These are phyloP conservation scores for Physcomitrellopsis africana DNA, from an alignment of 225 moss, liverwort and hornwort species.

Conservation along the genomic window DNA sequence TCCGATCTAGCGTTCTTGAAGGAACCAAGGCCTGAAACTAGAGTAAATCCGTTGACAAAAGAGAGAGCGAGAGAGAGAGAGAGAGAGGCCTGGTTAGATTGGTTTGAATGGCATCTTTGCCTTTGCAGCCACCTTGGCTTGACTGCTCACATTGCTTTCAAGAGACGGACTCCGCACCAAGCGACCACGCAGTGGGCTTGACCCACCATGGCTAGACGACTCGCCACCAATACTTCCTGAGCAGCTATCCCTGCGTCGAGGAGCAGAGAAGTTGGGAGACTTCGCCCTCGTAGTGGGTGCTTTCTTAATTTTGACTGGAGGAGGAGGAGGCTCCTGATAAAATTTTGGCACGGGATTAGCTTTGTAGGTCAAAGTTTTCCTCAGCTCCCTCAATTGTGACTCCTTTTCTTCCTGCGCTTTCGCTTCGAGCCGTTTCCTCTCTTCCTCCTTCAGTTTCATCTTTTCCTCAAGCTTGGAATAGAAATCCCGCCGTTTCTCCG, in stretches of 20 bases:
- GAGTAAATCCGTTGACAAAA: too few species aligned
- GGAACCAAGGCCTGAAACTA: too few species aligned
- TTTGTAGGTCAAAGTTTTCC: conserved; percentile 69
- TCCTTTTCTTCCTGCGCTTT: conserved; percentile 77
- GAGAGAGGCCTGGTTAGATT: conserved; percentile 12
- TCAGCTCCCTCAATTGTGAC: conserved; percentile 68
- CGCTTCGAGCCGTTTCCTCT: conserved; percentile 65
- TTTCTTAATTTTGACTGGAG: conserved; percentile 63
- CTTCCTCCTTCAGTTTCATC: conserved; percentile 72
- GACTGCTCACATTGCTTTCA: conserved; percentile 23
- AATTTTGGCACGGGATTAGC: conserved; percentile 83
- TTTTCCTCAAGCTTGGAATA: conserved; percentile 80
- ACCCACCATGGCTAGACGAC: conserved; percentile 20
- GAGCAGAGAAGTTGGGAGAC: conserved; percentile 76
- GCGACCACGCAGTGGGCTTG: conserved; percentile 26
- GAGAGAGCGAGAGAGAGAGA: too few species aligned
- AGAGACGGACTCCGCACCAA: conserved; percentile 33
- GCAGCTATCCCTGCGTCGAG: conserved; percentile 60
- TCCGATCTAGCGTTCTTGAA: background rate
- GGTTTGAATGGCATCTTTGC: conserved; percentile 41
- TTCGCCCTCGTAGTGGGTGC: conserved; percentile 73
- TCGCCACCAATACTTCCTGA: conserved; percentile 30
- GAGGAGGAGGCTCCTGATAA: conserved; percentile 73
- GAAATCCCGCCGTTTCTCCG: conserved; percentile 76
- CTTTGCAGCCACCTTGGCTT: conserved; percentile 21